Base-by-base conservation (phyloP, 1,284 basidiomycete species). In the Agroathelia rolfsii region DNA sequence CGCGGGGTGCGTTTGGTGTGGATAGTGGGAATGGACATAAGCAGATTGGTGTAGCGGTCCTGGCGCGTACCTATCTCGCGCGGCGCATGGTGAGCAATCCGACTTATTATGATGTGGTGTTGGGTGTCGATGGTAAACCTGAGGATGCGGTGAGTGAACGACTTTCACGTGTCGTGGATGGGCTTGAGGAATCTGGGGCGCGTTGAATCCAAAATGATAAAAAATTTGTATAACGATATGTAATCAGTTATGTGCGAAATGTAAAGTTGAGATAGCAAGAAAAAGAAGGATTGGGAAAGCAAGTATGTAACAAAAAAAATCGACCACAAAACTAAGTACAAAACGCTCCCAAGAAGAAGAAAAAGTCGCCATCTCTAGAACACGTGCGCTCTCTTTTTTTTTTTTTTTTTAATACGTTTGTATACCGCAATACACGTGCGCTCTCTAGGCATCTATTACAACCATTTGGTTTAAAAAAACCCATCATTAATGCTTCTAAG, bases 51-150 rank as follows among this genome's bases (percentile, higher is more conserved):
- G 66, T 90, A 39, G 85, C 93, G 47, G 58, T 69, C 5, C 55
- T 95, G 22, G 79, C 81, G 2, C 89, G 81, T 58, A 92, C 92
- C 6, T 90, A 83, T 56, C 65, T 95, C 19, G 67, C 75, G 5
- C 65, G 69, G 30, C 70, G 93, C 40, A 54, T 89, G 32, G 62
- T 61, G 36, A 74, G 64, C 41, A 98, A 98, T 55, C 92, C 94
- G 8, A 72, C 73, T 1, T 97, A 85, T 59, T 98, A 98, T 52
- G 81, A 77, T 37, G 64, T 72, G 38, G n/a, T n/a, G n/a, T n/a
- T n/a, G n/a, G n/a, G n/a, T n/a, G n/a, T n/a, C n/a, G n/a, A n/a
- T n/a, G n/a, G n/a, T n/a, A n/a, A n/a, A n/a, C n/a, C n/a, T n/a
- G 54, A 28, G 24, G 50, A 36, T 38, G 61, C 60, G 7, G 51